Percentiles rank a stretch among this genome's conserved stretches.
These are phyloP conservation scores for Cercospora citrullina DNA, from an alignment of 2,329 filamentous ascomycete genomes.

Conservation along the genomic window DNA sequence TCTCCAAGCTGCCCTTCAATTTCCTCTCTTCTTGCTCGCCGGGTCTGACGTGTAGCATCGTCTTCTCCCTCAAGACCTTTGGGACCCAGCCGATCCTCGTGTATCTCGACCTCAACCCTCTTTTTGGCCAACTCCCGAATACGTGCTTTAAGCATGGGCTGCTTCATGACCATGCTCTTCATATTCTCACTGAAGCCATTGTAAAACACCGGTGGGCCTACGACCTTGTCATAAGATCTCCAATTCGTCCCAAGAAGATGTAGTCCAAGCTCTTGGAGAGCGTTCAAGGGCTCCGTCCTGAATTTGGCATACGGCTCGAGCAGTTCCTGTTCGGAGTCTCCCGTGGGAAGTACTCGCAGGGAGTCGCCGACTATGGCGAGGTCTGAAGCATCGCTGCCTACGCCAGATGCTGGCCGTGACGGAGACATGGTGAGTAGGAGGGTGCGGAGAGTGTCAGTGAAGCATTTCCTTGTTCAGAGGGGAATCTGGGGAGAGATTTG, in stretches of 20 bases:
- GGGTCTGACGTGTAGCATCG: slow-evolving; percentile 54
- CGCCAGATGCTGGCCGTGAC: slow-evolving; percentile 1
- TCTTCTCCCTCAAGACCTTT: slow-evolving; percentile 50
- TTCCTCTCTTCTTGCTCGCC: slow-evolving; percentile 38
- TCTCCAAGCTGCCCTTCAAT: slow-evolving; percentile 74
- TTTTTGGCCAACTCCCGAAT: slow-evolving; percentile 75
- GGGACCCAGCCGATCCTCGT: slow-evolving; percentile 67
- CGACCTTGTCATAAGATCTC: slow-evolving; percentile 87
- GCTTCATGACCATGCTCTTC: slow-evolving; percentile 73
- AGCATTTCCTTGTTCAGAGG: background rate
- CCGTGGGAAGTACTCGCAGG: slow-evolving; percentile 48
- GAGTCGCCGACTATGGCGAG: slow-evolving; percentile 49
- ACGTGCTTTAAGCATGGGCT: slow-evolving; percentile 70
- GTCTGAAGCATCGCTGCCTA: slow-evolving; percentile 36
- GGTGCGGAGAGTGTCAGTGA: background rate
- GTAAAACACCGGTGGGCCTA: slow-evolving; percentile 94
- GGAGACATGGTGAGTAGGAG: slow-evolving; percentile 11
- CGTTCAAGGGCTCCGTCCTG: slow-evolving; percentile 69
- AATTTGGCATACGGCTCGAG: slow-evolving; percentile 87
- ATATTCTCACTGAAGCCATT: slow-evolving; percentile 88
- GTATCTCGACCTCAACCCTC: slow-evolving; percentile 72
- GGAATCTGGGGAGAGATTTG: background rate
- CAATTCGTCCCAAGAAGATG: slow-evolving; percentile 93
- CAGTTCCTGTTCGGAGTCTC: slow-evolving; percentile 63
- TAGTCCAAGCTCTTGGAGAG: slow-evolving; percentile 88